Evolutionary conservation across 352 stramenopile species (phyloP).

Genomic region (Phytophthora tubulina): DNA sequence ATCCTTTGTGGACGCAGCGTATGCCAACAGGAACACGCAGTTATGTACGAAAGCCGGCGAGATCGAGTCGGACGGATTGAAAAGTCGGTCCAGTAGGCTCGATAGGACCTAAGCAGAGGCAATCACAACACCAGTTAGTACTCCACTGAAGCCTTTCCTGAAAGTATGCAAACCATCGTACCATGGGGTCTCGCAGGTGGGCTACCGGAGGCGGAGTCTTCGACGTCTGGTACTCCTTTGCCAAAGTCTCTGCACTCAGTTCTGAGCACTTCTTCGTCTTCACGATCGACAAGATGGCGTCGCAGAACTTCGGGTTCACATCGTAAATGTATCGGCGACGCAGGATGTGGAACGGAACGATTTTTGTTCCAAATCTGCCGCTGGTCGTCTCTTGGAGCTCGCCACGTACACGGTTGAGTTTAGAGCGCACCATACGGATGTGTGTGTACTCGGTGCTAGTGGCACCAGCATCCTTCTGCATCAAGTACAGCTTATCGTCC

Average conservation of each 20-base stretch:
- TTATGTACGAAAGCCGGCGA: constrained; percentile 67
- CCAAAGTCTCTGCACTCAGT: constrained; percentile 62
- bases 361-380: constrained; percentile 70
- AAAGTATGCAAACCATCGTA: constrained; percentile 33
- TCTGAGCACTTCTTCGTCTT: constrained; percentile 83
- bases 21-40: constrained; percentile 79
- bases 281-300: constrained; percentile 80
- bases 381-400: constrained; percentile 81
- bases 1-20: constrained; percentile 80
- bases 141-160: neutral
- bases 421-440: constrained; percentile 71
- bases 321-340: constrained; percentile 72
- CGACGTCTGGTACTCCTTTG: constrained; percentile 68
- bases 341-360: constrained; percentile 80
- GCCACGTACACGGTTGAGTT: constrained; percentile 75
- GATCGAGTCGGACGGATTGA: constrained; percentile 78
- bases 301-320: constrained; percentile 63
- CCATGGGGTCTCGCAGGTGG: constrained; percentile 78
- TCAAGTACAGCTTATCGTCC: constrained; percentile 70
- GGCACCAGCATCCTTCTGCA: constrained; percentile 51
- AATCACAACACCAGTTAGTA: constrained; percentile 7
- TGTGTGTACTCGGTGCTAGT: constrained; percentile 47
- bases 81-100: constrained; percentile 81
- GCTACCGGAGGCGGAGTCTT: constrained; percentile 67
- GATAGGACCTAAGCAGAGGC: constrained; percentile 67